Evolutionary conservation across 139 green algal species (phyloP).

Genomic region (Picochlorum sp.): DNA sequence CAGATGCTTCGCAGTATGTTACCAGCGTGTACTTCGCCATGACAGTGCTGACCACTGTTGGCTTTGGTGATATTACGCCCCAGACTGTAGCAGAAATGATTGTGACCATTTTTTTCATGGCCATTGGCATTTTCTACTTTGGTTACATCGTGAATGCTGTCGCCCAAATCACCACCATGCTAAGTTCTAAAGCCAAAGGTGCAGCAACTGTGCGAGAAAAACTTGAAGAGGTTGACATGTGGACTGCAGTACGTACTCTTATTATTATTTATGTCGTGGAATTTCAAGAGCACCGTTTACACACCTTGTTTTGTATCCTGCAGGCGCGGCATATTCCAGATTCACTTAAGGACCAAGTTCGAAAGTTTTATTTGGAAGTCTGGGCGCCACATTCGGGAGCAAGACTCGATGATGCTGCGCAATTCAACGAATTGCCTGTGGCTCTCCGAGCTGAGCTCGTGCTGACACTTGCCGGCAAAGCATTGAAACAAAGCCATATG

Average conservation of each 20-base stretch:
- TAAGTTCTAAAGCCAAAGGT: not conserved
- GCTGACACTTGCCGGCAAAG: not conserved
- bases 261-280: not conserved
- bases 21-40: conserved; percentile 1
- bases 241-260: too few relatives aligned
- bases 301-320: too few relatives aligned
- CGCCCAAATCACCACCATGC: not conserved
- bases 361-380: not conserved
- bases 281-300: not conserved
- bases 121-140: conserved; percentile 4
- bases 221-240: conserved; percentile 6
- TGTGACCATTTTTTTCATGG: not conserved
- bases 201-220: not conserved
- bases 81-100: not conserved
- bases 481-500: not conserved
- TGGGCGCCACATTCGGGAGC: conserved; percentile 1
- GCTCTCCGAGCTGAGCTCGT: not conserved
- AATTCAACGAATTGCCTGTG: conserved; percentile 6
- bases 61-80: conserved; percentile 9
- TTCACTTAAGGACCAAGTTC: not conserved
- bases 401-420: not conserved
- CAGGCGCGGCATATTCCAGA: not conserved
- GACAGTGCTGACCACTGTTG: conserved; percentile 7
- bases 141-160: conserved; percentile 3
- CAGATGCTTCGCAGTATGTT: not conserved